These are phyloP conservation scores for Bocquillonia castaneifolia DNA, from an alignment of 441 rosid species.

Conservation along the genomic window DNA sequence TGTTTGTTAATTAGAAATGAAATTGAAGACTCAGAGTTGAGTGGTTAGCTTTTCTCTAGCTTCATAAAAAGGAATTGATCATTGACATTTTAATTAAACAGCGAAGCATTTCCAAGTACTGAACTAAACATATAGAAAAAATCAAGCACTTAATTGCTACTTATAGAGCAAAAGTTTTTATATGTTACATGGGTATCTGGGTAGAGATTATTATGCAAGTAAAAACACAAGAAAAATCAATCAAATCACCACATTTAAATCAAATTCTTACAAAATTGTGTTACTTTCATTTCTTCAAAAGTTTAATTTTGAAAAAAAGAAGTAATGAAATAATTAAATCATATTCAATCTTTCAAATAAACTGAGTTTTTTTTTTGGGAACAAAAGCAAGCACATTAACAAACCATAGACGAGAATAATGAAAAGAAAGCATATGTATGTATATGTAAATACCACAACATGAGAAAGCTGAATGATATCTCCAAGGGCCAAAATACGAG, in stretches of 20 bases:
- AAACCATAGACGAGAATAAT: no score
- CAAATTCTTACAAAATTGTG: no score
- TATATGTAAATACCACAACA: conserved; percentile 28
- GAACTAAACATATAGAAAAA: neutral
- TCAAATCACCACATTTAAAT: neutral
- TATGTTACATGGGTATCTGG: neutral
- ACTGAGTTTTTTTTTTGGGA: no score
- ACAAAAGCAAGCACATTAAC: no score
- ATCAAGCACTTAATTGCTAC: neutral
- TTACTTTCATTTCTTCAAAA: no score
- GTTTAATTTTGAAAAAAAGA: no score
- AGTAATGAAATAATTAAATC: no score
- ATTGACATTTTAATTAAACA: neutral
- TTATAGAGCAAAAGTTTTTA: neutral
- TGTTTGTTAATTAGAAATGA: neutral
- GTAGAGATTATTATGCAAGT: neutral
- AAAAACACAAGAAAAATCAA: neutral
- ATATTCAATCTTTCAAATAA: no score
- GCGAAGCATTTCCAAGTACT: neutral
- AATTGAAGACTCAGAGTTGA: neutral
- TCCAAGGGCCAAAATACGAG: conserved; percentile 40
- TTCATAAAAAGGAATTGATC: neutral
- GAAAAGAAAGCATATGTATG: no score
- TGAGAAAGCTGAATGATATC: conserved; percentile 47
- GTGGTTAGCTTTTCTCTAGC: neutral